Evolutionary conservation across 2,329 filamentous ascomycete species (phyloP).

Genomic region (Verticillium albo-atrum): DNA sequence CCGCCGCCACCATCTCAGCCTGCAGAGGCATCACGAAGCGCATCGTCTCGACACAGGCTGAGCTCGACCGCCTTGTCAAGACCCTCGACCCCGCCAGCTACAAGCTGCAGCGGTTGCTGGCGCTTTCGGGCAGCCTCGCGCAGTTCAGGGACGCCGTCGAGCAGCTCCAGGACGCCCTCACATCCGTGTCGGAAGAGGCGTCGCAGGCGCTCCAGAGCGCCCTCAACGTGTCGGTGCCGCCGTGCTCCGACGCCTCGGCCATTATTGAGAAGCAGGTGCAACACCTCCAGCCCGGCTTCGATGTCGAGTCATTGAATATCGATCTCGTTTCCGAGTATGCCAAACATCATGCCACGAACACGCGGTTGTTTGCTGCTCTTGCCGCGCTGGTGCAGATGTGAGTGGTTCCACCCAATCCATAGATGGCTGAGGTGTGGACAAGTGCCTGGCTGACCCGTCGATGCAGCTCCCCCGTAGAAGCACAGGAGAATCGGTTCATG

Average conservation of each 20-base stretch:
- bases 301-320: slow-evolving; percentile 15
- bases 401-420: no score
- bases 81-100: slow-evolving; percentile 8
- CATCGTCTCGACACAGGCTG: slow-evolving; percentile 19
- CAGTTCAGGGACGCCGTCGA: slow-evolving; percentile 18
- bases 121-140: slow-evolving; percentile 17
- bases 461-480: slow-evolving; percentile 4
- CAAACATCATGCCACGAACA: slow-evolving; percentile 17
- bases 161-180: slow-evolving; percentile 20
- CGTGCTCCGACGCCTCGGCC: slow-evolving; percentile 22
- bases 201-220: slow-evolving; percentile 23
- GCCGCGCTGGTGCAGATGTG: slow-evolving; percentile 6
- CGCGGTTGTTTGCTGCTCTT: slow-evolving; percentile 15
- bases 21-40: slow-evolving; percentile 25
- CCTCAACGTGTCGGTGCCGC: slow-evolving; percentile 19
- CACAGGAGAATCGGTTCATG: slow-evolving; percentile 5
- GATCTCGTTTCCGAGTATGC: slow-evolving; percentile 19
- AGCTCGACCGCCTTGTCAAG: slow-evolving; percentile 22
- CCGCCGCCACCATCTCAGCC: slow-evolving; percentile 19
- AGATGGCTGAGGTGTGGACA: no score
- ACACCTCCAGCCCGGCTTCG: slow-evolving; percentile 21
- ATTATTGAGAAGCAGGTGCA: slow-evolving; percentile 28
- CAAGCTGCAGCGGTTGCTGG: slow-evolving; percentile 14
- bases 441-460: slow-evolving; percentile 3
- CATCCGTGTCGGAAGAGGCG: slow-evolving; percentile 15